Conservation (phyloP, 768 basidiomycete genomes). For the Lactarius hengduanensis region DNA sequence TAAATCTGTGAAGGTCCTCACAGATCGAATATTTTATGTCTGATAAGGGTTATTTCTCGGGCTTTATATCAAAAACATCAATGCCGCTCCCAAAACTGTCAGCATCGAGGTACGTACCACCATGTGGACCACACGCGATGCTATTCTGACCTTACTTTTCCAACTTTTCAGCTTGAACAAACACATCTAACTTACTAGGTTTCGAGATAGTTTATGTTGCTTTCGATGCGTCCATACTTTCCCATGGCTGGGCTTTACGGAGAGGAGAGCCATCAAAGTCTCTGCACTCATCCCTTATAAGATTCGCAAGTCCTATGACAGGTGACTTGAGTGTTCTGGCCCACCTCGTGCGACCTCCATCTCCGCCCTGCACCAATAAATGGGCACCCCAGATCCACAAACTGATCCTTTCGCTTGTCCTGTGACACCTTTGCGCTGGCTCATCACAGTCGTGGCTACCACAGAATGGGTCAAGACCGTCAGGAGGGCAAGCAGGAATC, state of each 20-base stretch:
- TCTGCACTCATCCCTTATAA: background rate
- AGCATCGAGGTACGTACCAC: no score
- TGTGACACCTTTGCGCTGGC: background rate
- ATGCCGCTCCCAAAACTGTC: no score
- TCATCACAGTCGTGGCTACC: background rate
- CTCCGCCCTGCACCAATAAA: background rate
- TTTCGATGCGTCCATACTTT: background rate
- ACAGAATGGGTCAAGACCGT: background rate
- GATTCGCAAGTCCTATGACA: constrained; percentile 3
- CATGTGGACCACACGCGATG: no score
- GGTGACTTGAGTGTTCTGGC: background rate
- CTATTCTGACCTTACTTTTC: no score
- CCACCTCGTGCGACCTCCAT: background rate
- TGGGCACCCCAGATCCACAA: background rate
- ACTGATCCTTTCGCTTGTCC: background rate
- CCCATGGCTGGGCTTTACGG: background rate
- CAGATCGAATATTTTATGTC: background rate
- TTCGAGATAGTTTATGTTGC: background rate
- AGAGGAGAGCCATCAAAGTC: background rate
- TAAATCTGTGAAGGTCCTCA: no score
- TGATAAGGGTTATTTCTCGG: background rate
- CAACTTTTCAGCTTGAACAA: background rate
- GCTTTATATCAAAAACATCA: no score
- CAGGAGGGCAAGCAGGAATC: background rate
- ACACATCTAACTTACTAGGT: background rate